phyloP scores from a whole-genome alignment of 768 basidiomycete genomes.

The Melanogaster broomeanus region DNA sequence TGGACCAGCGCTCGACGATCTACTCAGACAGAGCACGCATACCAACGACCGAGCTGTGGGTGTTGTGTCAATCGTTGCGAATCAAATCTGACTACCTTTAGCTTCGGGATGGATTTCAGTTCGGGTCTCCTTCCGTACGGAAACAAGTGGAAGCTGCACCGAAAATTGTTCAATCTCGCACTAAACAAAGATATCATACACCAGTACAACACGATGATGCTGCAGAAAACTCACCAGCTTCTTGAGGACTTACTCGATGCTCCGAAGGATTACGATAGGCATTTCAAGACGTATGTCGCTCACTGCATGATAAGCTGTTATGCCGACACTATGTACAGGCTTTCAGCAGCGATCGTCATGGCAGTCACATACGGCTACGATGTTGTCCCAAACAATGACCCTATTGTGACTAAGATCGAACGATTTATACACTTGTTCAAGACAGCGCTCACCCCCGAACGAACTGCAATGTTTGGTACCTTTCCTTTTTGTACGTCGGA shows the following conservation, averaged over 20 bases:
- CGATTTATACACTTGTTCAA: constrained; percentile 11
- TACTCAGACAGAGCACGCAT: constrained; percentile 30
- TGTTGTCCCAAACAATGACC: constrained; percentile 23
- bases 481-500: constrained; percentile 28
- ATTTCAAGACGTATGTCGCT: constrained; percentile 25
- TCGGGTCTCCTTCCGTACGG: constrained; percentile 32
- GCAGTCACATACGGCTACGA: constrained; percentile 28
- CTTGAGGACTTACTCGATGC: constrained; percentile 19
- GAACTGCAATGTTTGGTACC: constrained; percentile 16
- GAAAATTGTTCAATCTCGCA: constrained; percentile 22
- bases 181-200: constrained; percentile 16
- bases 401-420: constrained; percentile 22
- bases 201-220: constrained; percentile 14
- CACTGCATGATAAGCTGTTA: background rate
- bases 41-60: constrained; percentile 23
- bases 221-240: constrained; percentile 23
- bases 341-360: constrained; percentile 26
- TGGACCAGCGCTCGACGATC: constrained; percentile 25
- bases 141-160: constrained; percentile 29
- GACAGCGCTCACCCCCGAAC: constrained; percentile 20
- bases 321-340: constrained; percentile 12
- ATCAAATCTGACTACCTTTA: background rate
- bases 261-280: constrained; percentile 14
- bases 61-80: background rate
- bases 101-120: constrained; percentile 33